Evolutionary conservation across 805 yeast species (phyloP).

Genomic region (Cyberlindnera lachancei): DNA sequence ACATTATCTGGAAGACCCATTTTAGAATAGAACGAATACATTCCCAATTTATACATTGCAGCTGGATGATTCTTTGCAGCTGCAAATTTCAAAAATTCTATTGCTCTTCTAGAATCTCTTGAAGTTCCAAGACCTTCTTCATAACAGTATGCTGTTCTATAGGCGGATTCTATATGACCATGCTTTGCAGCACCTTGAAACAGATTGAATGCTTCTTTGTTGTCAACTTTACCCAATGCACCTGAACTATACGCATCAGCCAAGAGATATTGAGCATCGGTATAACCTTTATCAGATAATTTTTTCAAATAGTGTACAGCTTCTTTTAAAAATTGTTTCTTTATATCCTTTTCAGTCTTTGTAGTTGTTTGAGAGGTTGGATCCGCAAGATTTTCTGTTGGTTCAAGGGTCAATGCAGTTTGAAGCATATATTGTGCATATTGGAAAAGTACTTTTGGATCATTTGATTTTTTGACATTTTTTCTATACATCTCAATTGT

Average conservation of each 20-base stretch:
- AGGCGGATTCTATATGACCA: slow-evolving; percentile 87
- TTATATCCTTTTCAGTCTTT: slow-evolving; percentile 33
- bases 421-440: slow-evolving; percentile 88
- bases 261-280: slow-evolving; percentile 85
- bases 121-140: slow-evolving; percentile 93
- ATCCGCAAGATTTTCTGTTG: slow-evolving; percentile 5
- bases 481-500: slow-evolving; percentile 83
- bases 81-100: slow-evolving; percentile 77
- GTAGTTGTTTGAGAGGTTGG: slow-evolving; percentile 5
- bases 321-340: slow-evolving; percentile 62
- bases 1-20: slow-evolving; percentile 74
- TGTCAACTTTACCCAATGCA: slow-evolving; percentile 72
- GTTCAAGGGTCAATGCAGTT: slow-evolving; percentile 62
- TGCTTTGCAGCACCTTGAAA: slow-evolving; percentile 91
- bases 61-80: slow-evolving; percentile 91
- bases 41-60: slow-evolving; percentile 92
- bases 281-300: slow-evolving; percentile 70
- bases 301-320: slow-evolving; percentile 63
- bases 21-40: slow-evolving; percentile 73
- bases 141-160: slow-evolving; percentile 83
- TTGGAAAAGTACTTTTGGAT: slow-evolving; percentile 80
- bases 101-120: slow-evolving; percentile 78
- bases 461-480: slow-evolving; percentile 78
- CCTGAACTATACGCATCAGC: slow-evolving; percentile 90
- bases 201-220: slow-evolving; percentile 64